Evolutionary conservation across 2,329 filamentous ascomycete species (phyloP).

Genomic region (Apiospora pterosperma): DNA sequence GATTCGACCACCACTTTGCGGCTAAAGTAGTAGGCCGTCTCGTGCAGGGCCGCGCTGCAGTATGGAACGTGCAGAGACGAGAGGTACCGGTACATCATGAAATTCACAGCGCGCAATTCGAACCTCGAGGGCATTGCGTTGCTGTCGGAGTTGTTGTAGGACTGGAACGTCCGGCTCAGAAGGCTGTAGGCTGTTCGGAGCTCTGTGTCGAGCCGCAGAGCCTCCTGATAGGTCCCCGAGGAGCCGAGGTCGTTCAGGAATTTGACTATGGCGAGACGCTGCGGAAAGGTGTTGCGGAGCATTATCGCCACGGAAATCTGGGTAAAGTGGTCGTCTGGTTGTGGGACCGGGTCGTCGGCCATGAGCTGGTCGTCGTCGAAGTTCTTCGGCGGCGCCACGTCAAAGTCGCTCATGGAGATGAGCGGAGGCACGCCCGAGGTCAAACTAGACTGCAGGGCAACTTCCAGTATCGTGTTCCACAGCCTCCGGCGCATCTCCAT

Average conservation of each 20-base stretch:
- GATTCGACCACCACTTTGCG: conserved; percentile 44
- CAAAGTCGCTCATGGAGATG: conserved; percentile 41
- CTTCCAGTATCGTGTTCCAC: conserved; percentile 51
- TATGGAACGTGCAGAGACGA: conserved; percentile 52
- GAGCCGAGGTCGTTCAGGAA: conserved; percentile 37
- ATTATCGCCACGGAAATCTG: conserved; percentile 37
- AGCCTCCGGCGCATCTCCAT: conserved; percentile 47
- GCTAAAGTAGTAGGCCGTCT: conserved; percentile 44
- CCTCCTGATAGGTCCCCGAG: conserved; percentile 35
- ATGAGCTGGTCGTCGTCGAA: conserved; percentile 47
- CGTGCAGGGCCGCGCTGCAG: conserved; percentile 32
- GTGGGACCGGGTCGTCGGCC: conserved; percentile 22
- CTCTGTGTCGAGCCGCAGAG: conserved; percentile 37
- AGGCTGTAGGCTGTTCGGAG: conserved; percentile 38
- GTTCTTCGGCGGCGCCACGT: conserved; percentile 46
- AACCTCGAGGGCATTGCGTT: conserved; percentile 26
- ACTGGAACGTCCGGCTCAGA: conserved; percentile 29
- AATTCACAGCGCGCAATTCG: conserved; percentile 40
- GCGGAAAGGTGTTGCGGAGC: conserved; percentile 36
- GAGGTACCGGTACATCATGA: conserved; percentile 50
- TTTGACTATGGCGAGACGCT: conserved; percentile 36
- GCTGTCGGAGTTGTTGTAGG: conserved; percentile 11
- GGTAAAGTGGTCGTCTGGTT: conserved; percentile 33
- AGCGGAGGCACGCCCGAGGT: conserved; percentile 43
- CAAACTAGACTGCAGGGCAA: conserved; percentile 42